Evolutionary conservation across 805 yeast species (phyloP), one percentile per base, ranked within the genome.

Genomic region (Saccharomycopsis oosterbeekiorum): DNA sequence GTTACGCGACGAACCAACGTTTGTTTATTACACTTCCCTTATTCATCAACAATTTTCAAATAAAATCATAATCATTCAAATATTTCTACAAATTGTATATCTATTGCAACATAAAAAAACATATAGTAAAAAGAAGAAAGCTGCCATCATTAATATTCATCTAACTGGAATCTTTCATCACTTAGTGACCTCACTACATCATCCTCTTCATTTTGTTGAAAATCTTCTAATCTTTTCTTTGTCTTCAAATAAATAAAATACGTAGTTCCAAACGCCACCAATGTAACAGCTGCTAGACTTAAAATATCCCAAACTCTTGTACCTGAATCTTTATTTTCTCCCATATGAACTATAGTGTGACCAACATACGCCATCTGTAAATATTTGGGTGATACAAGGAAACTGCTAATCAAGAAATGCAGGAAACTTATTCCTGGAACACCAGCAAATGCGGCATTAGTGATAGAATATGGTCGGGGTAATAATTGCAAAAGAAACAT

Each of bases 401-500:
- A 65, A 26, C 91, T 85, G 0, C 97, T 96, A 39, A 85, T 68
- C 1, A 84, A 75, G 70, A 87, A 93, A 29, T 84, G 83, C 51
- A 72, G 64, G 1, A 84, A 74, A 0, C 85, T 76, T 12, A 93
- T 78, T 17, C 89, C 87, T 0, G 96, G 97, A 14, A 93, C 81
- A 1, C 96, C 86, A 10, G 96, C 94, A 66, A 94, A 77, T 0
- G 96, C 97, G 3, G 97, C 97, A 68, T 93, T 93, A 0, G 94
- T 86, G 39, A 93, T 75, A 1, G 97, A 90, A 70, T 91, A 94
- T 0, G 98, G 98, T 68, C 93, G 80, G 0, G 99, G 99, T 67
- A 97, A 90, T 61, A 93, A 72, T 60, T 97, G 77, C 36, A 93
- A 79, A 69, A 93, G 76, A 59, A 87, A 81, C 59, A 93, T 72